These are phyloP conservation scores for Hypericum perforatum DNA, from an alignment of 345 rosid species.

Conservation along the genomic window DNA sequence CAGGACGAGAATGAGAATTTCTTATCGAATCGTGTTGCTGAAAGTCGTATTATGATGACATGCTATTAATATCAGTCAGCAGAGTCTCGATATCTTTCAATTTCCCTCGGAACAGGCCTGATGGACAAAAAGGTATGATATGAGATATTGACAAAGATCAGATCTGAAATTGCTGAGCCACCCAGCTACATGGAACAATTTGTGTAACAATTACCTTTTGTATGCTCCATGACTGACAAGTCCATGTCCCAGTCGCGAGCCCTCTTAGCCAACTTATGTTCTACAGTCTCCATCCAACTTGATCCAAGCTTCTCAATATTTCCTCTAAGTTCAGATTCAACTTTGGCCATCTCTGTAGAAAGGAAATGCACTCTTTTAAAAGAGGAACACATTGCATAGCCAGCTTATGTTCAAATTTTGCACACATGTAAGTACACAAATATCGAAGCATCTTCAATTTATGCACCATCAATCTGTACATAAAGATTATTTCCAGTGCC, in stretches of 20 bases:
- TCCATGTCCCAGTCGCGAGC: conserved; percentile 24
- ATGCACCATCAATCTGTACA: neutral
- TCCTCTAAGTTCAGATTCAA: conserved; percentile 46
- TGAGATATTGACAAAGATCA: too few species aligned
- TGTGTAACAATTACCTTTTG: conserved; percentile 23
- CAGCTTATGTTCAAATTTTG: too few species aligned
- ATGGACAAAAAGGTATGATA: too few species aligned
- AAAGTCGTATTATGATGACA: too few species aligned
- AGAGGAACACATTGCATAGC: neutral
- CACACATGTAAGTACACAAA: too few species aligned
- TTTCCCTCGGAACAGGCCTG: too few species aligned
- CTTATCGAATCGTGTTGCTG: too few species aligned
- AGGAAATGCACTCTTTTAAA: neutral
- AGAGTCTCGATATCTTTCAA: too few species aligned
- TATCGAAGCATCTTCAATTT: too few species aligned
- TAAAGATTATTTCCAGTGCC: neutral
- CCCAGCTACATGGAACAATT: conserved; percentile 6
- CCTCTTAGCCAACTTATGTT: conserved; percentile 23
- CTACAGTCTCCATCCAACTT: conserved; percentile 22
- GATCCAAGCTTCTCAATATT: conserved; percentile 34
- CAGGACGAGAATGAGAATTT: too few species aligned
- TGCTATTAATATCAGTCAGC: too few species aligned
- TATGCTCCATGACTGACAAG: conserved; percentile 12
- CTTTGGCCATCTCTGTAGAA: conserved; percentile 48
- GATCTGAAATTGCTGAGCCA: neutral